Conservation (phyloP, 1,284 basidiomycete species). For the Leccinum cinnamomeum region DNA sequence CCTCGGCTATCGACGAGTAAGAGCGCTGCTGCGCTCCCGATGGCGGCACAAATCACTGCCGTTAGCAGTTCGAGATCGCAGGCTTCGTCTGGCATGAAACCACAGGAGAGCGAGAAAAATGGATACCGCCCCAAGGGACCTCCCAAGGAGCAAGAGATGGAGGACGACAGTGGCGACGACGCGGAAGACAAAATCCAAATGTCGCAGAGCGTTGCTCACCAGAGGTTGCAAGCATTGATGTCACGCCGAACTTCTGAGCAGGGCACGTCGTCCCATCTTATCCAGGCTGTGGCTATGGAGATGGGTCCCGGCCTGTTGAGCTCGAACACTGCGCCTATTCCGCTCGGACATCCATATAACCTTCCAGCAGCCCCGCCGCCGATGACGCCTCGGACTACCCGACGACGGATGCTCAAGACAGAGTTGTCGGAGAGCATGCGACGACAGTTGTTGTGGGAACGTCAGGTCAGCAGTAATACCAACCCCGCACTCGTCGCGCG, state of each 20-base stretch:
- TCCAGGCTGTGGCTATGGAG: constrained; percentile 20
- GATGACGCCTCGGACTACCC: constrained; percentile 82
- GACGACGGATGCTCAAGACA: constrained; percentile 79
- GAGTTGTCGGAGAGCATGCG: constrained; percentile 86
- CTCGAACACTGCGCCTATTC: constrained; percentile 48
- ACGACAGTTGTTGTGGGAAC: constrained; percentile 83
- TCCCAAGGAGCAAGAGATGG: constrained; percentile 67
- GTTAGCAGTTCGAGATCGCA: constrained; percentile 34
- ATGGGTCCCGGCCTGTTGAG: constrained; percentile 15
- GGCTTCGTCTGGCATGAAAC: constrained; percentile 18
- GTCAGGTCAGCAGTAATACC: constrained; percentile 62
- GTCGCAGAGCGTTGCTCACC: constrained; percentile 62
- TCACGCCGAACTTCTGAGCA: constrained; percentile 37
- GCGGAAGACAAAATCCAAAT: constrained; percentile 52
- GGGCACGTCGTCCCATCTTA: constrained; percentile 17
- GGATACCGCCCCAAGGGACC: constrained; percentile 62
- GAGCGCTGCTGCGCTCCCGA: constrained; percentile 62
- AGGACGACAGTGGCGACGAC: constrained; percentile 62
- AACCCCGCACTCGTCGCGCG: constrained; percentile 41
- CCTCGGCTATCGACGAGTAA: constrained; percentile 54
- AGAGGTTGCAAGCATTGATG: constrained; percentile 56
- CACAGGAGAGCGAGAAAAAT: constrained; percentile 28
- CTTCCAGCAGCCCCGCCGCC: constrained; percentile 67
- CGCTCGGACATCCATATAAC: constrained; percentile 70
- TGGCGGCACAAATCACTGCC: constrained; percentile 58